Conservation (phyloP, 1,284 basidiomycete species). For the Irpex sp. region DNA sequence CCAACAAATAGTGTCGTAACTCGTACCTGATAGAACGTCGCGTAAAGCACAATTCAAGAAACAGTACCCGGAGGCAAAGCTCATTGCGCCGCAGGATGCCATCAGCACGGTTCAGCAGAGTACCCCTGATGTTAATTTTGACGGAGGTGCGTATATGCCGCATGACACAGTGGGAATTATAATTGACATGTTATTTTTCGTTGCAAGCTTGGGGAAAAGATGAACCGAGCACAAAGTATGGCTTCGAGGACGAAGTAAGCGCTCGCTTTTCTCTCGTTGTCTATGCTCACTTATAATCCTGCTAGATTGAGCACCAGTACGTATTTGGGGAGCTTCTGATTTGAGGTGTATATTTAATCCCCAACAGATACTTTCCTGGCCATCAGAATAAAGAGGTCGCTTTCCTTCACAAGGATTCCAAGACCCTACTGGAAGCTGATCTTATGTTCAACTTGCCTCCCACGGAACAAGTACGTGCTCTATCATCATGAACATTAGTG, state of each 20-base stretch:
- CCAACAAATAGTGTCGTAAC: neutral
- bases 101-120: constrained; percentile 38
- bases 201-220: constrained; percentile 61
- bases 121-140: constrained; percentile 34
- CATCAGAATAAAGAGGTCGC: constrained; percentile 87
- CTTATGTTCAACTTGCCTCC: constrained; percentile 88
- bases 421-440: constrained; percentile 84
- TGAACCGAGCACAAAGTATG: constrained; percentile 61
- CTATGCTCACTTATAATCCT: constrained; percentile 1
- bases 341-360: neutral
- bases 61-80: constrained; percentile 74
- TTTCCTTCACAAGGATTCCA: constrained; percentile 79
- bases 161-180: too few relatives aligned
- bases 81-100: constrained; percentile 63
- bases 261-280: constrained; percentile 5
- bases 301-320: constrained; percentile 61
- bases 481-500: neutral
- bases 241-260: constrained; percentile 78
- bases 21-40: neutral
- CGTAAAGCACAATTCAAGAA: constrained; percentile 63
- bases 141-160: constrained; percentile 50
- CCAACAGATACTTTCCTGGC: constrained; percentile 73
- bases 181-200: too few relatives aligned
- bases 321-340: constrained; percentile 7
- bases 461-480: constrained; percentile 68